A percentile compares a stretch with the other conserved stretches of the same genome.
Evolutionary conservation across 495 filamentous ascomycete species (phyloP).

Genomic region (Tuber melanosporum): DNA sequence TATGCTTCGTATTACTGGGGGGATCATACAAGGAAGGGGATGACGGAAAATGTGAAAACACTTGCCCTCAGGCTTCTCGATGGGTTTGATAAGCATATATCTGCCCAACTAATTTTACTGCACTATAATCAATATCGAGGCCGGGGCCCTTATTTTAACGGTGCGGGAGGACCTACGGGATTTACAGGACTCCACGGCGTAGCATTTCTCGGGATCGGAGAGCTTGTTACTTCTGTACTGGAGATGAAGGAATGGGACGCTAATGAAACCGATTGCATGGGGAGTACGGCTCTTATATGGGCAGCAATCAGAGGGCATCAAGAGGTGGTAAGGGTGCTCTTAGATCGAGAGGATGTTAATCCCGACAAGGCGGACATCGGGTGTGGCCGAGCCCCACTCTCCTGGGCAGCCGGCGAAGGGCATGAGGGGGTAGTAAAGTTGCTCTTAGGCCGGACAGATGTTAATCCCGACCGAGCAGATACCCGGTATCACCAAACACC

Average conservation of each 20-base stretch:
- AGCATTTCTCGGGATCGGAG: neutral
- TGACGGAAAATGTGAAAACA: too few species aligned
- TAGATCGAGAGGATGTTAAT: too few species aligned
- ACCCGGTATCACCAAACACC: constrained; percentile 40
- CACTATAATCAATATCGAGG: neutral
- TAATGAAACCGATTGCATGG: neutral
- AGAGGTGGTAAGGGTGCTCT: neutral
- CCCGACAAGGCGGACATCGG: neutral
- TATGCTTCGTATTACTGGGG: too few species aligned
- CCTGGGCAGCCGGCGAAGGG: constrained; percentile 37
- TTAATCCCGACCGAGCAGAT: constrained; percentile 23
- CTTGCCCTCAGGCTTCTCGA: too few species aligned
- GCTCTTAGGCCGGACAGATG: constrained; percentile 28
- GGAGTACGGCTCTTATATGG: neutral
- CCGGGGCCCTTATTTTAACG: too few species aligned
- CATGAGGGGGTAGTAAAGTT: constrained; percentile 33
- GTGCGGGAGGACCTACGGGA: too few species aligned
- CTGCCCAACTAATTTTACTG: neutral
- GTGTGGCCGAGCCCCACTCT: constrained; percentile 39
- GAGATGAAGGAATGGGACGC: neutral
- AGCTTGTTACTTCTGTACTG: neutral
- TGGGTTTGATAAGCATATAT: neutral
- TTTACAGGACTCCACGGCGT: neutral
- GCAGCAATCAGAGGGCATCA: neutral
- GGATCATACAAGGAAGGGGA: too few species aligned